Evolutionary conservation across 129 eudicot species (phyloP), one percentile per base, ranked within the genome.

Genomic region (Scalesia atractyloides): DNA sequence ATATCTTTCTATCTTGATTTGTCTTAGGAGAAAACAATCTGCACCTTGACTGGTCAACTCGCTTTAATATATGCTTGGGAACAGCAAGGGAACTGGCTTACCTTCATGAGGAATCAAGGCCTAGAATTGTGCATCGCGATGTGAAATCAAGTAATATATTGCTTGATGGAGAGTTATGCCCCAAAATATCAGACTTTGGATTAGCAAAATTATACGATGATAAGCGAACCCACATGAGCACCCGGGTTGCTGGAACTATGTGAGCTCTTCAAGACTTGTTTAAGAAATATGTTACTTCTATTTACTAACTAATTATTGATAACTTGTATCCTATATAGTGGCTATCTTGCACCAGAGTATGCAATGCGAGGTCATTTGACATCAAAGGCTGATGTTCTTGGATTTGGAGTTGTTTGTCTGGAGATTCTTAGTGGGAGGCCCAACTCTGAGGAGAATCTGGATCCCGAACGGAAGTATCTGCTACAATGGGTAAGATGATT

Each of bases 311-410:
- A 60, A 67, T 50, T 60, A 11, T 12, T 15, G 47, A 4, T 72
- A 26, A 69, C 10, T 52, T 63, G 71, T 56, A 47, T 52, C 9
- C 51, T 72, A 47, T 64, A 30, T 71, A 84, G 87, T 59, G 93
- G 89, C 47, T 87, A 87, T 76, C 89, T 84, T 60, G 87, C 93
- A 76, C 89, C 89, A 2, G 93, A 87, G 78, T 87, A 87, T 64
- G 93, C 93, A 49, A 79, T 87, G 93, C 89, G 89, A 5, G 89
- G 93, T 20, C 89, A 84, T 66, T 81, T 87, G 19, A 84, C 93
- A 36, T 84, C 85, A 65, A 87, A 87, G 79, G 93, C 84, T 43
- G 89, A 87, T 74, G 93, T 87, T 74, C 84, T 84, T 68, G 85
- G 89, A 49, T 87, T 82, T 75, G 93, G 93, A 64, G 87, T 87